phyloP scores from a whole-genome alignment of 495 filamentous ascomycete genomes.

The Neurospora sp. region DNA sequence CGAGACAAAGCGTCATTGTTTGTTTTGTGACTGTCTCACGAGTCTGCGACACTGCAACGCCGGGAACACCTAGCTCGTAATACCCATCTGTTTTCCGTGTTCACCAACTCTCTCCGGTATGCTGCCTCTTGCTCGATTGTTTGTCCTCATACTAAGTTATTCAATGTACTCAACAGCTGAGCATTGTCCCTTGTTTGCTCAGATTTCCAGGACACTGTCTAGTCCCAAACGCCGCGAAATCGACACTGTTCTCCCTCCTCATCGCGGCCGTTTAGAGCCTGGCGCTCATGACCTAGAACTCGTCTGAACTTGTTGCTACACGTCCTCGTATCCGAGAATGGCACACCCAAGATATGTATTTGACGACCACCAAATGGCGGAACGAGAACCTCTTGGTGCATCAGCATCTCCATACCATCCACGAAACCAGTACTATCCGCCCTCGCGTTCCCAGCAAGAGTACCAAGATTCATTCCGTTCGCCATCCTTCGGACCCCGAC shows the following conservation, averaged over 20 bases:
- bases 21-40: background rate
- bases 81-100: background rate
- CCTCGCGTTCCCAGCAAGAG: conserved; percentile 7
- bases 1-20: background rate
- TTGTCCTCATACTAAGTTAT: background rate
- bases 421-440: conserved; percentile 11
- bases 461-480: conserved; percentile 18
- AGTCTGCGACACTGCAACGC: background rate
- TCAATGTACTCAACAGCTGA: background rate
- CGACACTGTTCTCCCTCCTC: background rate
- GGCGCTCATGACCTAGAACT: background rate
- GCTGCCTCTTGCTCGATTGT: background rate
- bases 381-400: conserved; percentile 28
- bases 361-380: conserved; percentile 27
- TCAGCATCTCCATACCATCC: conserved; percentile 1
- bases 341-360: conserved; percentile 17
- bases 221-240: background rate
- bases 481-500: conserved; percentile 14
- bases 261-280: background rate
- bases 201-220: background rate
- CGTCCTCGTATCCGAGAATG: conserved; percentile 8
- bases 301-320: background rate
- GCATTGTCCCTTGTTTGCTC: background rate
- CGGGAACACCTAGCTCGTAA: background rate
- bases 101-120: background rate